These are phyloP conservation scores for Tetrapyrgos nigripes DNA, from an alignment of 1,284 basidiomycete species.

Conservation along the genomic window DNA sequence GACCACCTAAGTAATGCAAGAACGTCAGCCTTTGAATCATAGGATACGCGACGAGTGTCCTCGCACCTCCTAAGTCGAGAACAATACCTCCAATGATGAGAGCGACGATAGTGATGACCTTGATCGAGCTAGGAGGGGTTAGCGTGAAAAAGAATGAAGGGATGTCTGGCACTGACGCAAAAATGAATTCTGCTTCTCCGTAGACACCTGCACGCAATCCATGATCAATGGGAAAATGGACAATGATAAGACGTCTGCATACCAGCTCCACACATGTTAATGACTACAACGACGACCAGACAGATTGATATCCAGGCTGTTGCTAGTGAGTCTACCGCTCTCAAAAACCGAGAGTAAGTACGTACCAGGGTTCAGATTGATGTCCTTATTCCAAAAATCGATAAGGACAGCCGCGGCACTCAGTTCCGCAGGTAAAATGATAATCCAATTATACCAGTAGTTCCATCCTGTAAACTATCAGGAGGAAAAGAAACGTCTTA, in stretches of 20 bases:
- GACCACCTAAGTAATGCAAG: constrained; percentile 40
- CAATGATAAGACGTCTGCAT: constrained; percentile 21
- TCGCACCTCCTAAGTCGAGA: constrained; percentile 72
- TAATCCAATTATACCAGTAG: constrained; percentile 80
- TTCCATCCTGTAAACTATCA: too few species aligned
- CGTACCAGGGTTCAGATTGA: constrained; percentile 63
- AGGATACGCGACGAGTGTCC: not conserved
- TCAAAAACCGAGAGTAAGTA: too few species aligned
- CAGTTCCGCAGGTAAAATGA: constrained; percentile 80
- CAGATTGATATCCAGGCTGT: constrained; percentile 81
- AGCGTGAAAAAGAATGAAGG: not conserved
- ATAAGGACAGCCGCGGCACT: constrained; percentile 82
- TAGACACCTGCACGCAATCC: constrained; percentile 57
- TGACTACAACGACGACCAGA: constrained; percentile 67
- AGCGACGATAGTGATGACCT: constrained; percentile 77
- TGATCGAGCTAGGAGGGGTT: constrained; percentile 62
- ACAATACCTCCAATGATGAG: constrained; percentile 71
- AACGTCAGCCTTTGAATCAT: not conserved
- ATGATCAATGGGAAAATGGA: not conserved
- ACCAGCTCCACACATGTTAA: constrained; percentile 83
- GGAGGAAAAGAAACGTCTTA: too few species aligned
- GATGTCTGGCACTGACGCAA: constrained; percentile 48
- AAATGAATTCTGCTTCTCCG: constrained; percentile 79
- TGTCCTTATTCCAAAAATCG: constrained; percentile 64
- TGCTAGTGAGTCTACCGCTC: too few species aligned